Evolutionary conservation across 2,329 filamentous ascomycete genomes (phyloP), one percentile per base, ranked within the genome.

Genomic region (Botrytis byssoidea): DNA sequence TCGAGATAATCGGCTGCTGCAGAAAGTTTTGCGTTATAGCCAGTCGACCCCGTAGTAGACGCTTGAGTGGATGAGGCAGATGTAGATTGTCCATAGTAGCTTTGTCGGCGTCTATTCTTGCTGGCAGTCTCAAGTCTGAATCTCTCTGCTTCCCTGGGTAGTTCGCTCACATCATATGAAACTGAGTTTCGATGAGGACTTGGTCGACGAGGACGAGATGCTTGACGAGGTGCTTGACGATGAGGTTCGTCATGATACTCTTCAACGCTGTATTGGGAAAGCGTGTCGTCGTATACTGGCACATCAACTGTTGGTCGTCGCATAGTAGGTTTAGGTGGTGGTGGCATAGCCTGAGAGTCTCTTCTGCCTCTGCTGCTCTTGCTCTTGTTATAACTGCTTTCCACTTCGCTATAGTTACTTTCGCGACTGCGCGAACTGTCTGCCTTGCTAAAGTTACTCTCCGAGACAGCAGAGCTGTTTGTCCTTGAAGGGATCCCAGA

Each of bases 1-100:
- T 89, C 85, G 78, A 90, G 88, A 79, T 91, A 90, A 37, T 79
- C 80, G 32, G 82, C 77, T 44, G 86, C 86, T 74, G 82, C 79
- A 32, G 82, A 82, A 8, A 87, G 75, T 75, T 88, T 84, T 40
- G 84, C 83, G 71, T 85, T 83, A 69, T 85, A 84, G 74, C 82
- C 85, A 73, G 72, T 77, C 32, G 44, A 57, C 37, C 63, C 59
- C n/a, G 66, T 57, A 8, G 73, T 69, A 63, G 70, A 68, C 20
- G 37, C 66, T 68, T 68, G 63, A 12, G 70, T 60, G 14, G 70
- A 64, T 25, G 76, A 76, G 10, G 75, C 46, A 37, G 77, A 74
- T 63, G 75, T 57, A 35, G 77, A 74, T 63, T 77, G 76, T 25
- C 77, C 79, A 73, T 79, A 80, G 35, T 77, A 79, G 46, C 78